Conservation (phyloP, 495 filamentous ascomycete species). For the Penicillium herquei region DNA sequence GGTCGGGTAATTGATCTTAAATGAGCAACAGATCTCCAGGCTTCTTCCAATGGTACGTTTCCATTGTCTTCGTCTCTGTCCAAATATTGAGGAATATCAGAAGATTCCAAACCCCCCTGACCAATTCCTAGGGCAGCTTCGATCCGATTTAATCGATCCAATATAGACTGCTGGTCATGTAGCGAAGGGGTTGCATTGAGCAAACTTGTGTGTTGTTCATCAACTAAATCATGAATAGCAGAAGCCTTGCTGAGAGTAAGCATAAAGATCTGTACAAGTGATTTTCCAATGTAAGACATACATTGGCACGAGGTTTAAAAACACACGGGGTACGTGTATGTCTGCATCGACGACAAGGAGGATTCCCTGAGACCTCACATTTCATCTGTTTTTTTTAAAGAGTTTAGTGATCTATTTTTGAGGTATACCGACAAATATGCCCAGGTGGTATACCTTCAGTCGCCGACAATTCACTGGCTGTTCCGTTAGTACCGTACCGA, state of each 20-base stretch:
- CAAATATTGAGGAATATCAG: neutral
- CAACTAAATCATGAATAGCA: conserved; percentile 23
- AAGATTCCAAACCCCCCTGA: conserved; percentile 5
- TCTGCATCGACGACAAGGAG: conserved; percentile 37
- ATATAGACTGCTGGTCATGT: conserved; percentile 26
- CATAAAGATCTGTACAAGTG: neutral
- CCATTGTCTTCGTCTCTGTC: conserved; percentile 17
- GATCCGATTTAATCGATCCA: conserved; percentile 36
- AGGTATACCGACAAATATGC: neutral
- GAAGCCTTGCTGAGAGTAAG: conserved; percentile 27
- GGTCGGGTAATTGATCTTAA: conserved; percentile 30
- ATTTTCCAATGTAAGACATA: conserved; percentile 9
- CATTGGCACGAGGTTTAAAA: conserved; percentile 44
- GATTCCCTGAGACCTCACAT: conserved; percentile 38
- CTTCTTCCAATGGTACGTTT: conserved; percentile 16
- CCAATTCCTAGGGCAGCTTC: conserved; percentile 35
- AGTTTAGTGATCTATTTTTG: neutral
- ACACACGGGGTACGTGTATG: conserved; percentile 33
- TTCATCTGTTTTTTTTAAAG: conserved; percentile 26
- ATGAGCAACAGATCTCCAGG: conserved; percentile 31
- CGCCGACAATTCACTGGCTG: conserved; percentile 38
- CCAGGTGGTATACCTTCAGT: conserved; percentile 35
- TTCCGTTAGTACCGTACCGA: conserved; percentile 11
- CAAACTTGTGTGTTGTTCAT: conserved; percentile 8
- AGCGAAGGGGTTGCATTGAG: conserved; percentile 1